Evolutionary conservation across 2,329 filamentous ascomycete species (phyloP).

Genomic region (Berkeleyomyces basicola): DNA sequence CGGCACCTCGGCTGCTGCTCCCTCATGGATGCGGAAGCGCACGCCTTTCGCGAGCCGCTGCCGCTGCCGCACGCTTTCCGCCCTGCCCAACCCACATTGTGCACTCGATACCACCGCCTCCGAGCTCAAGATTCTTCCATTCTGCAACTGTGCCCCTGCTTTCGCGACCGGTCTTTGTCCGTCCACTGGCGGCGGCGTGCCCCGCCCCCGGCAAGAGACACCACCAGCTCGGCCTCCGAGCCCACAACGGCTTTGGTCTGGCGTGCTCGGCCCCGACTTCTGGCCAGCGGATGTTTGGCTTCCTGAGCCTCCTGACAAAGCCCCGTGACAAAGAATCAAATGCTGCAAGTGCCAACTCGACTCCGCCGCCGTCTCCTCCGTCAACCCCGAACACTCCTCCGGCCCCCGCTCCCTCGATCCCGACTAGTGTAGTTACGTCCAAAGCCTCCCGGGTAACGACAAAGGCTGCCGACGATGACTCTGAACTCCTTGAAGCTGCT

Average conservation of each 20-base stretch:
- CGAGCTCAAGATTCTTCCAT: background rate
- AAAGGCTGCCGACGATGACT: conserved; percentile 18
- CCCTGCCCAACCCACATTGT: background rate
- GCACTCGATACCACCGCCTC: background rate
- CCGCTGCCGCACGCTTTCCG: background rate
- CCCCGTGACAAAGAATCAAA: conserved; percentile 2
- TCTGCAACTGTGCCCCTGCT: background rate
- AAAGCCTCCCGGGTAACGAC: conserved; percentile 2
- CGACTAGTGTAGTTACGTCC: background rate
- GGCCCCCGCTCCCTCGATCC: conserved; percentile 3
- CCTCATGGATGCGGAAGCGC: conserved; percentile 17
- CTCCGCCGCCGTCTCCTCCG: background rate
- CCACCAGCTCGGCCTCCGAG: background rate
- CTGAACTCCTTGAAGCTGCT: conserved; percentile 27
- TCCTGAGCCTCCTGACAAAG: background rate
- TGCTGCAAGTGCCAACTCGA: background rate
- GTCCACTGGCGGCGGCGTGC: background rate
- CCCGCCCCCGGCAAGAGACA: background rate
- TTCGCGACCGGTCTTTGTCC: background rate
- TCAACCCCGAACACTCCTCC: conserved; percentile 1
- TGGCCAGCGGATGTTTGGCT: conserved; percentile 3
- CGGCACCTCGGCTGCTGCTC: conserved; percentile 33
- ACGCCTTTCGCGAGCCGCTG: background rate
- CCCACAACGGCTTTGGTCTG: background rate
- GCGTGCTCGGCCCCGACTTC: background rate